Percentiles rank a stretch among this genome's conserved stretches.
Conservation (phyloP, 495 filamentous ascomycete genomes). For the Neurospora sp. region DNA sequence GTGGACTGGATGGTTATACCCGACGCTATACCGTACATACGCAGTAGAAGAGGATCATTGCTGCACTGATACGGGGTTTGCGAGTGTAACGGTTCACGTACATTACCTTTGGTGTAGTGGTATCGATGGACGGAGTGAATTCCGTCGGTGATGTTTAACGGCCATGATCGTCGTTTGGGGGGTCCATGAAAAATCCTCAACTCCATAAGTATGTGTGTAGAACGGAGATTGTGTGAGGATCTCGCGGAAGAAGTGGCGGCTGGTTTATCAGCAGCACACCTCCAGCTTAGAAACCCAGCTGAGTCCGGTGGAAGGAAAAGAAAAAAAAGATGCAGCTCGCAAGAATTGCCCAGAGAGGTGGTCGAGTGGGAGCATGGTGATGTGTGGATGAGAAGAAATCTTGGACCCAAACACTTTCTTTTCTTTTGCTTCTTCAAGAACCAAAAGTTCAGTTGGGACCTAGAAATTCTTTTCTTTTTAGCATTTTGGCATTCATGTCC, state of each 20-base stretch:
- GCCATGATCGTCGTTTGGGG: neutral
- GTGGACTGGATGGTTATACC: neutral
- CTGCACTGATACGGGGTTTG: neutral
- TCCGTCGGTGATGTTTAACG: neutral
- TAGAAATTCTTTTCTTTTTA: neutral
- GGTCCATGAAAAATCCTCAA: neutral
- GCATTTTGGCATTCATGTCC: neutral
- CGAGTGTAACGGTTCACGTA: neutral
- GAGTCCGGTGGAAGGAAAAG: neutral
- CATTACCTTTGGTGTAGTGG: neutral
- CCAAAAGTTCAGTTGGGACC: neutral
- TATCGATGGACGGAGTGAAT: neutral
- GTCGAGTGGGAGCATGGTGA: neutral
- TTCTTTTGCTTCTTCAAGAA: neutral
- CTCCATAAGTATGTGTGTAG: neutral
- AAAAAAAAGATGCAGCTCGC: neutral
- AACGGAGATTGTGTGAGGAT: neutral
- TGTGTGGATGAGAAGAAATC: neutral
- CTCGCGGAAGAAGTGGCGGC: neutral
- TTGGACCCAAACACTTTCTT: neutral
- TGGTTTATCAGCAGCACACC: neutral
- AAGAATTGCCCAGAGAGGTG: neutral
- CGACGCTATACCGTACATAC: neutral
- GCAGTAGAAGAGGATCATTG: neutral
- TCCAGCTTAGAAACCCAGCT: neutral